Conservation (phyloP, 495 filamentous ascomycete species). For the Lepidopterella palustris region DNA sequence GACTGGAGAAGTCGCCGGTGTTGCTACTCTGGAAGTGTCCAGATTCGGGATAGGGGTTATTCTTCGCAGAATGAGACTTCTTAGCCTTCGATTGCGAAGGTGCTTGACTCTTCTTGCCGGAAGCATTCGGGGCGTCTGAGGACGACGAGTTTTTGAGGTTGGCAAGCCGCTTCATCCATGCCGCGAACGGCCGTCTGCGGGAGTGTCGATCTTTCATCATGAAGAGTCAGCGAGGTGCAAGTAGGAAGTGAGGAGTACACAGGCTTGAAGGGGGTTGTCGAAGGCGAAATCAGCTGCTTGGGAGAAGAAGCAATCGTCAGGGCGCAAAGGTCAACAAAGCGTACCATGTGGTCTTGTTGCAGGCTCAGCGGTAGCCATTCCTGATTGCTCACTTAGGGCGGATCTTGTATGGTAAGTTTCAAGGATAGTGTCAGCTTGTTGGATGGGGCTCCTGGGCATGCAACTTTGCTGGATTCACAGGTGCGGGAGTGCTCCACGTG, state of each 20-base stretch:
- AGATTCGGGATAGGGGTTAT: conserved; percentile 79
- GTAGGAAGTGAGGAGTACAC: background rate
- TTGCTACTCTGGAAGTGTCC: conserved; percentile 44
- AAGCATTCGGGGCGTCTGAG: conserved; percentile 46
- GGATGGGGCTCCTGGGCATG: too few species aligned
- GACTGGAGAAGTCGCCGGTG: conserved; percentile 51
- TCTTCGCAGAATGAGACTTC: conserved; percentile 56
- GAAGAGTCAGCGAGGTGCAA: conserved; percentile 8
- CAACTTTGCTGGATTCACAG: conserved; percentile 22
- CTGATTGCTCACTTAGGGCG: conserved; percentile 10
- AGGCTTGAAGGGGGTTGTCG: background rate
- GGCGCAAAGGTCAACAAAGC: conserved; percentile 18
- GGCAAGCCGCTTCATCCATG: conserved; percentile 89
- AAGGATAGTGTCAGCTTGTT: background rate
- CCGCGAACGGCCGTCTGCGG: conserved; percentile 80
- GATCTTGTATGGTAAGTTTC: background rate
- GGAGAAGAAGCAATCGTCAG: background rate
- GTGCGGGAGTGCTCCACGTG: conserved; percentile 22
- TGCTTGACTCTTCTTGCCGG: conserved; percentile 45
- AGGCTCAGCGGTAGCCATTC: conserved; percentile 64
- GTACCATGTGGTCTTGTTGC: conserved; percentile 60
- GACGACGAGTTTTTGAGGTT: conserved; percentile 65
- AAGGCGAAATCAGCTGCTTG: background rate
- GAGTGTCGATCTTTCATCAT: conserved; percentile 52
- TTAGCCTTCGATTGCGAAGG: conserved; percentile 47